Base-by-base conservation (phyloP, 345 rosid species). In the Lumnitzera racemosa region DNA sequence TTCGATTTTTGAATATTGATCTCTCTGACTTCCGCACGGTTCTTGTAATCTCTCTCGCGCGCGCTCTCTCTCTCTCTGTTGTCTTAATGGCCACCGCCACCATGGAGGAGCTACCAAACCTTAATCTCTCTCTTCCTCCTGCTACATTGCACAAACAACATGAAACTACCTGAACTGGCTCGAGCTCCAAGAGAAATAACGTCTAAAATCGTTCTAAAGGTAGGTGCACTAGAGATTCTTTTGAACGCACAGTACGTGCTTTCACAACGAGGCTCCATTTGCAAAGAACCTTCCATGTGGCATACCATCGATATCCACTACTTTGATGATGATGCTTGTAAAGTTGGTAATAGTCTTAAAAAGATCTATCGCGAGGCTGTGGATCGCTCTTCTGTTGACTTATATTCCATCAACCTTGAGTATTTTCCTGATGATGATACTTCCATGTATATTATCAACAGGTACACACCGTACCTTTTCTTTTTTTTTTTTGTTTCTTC, bases 241-340 rank as follows among this genome's bases (percentile, higher is more conserved):
- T 53, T 47, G 53, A 79, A 43, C 16, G 88, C 71, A 2, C 79
- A 82, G 59, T 23, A 3, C 4, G 96, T 88, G 29, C 83, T 92
- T 70, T 51, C 72, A 17, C 62, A 76, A 24, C 83, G 91, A 86
- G 70, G 75, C 24, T 16, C 27, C 47, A 50, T 83, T 62, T 76
- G 72, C 74, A 67, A 17, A 65, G 83, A 85, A 2, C 88, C 88
- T 0, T 63, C 63, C 11, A 68, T 80, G 74, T 85, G 88, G 81
- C 66, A 74, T 10, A 51, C 59, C 54, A 73, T 86, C 61, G 80
- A 81, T 54, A 71, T 83, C 71, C 55, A 11, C 29, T 55, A 61
- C 31, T 59, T 20, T n/a, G n/a, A n/a, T n/a, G n/a, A n/a, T n/a
- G n/a, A n/a, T n/a, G n/a, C n/a, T n/a, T n/a, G n/a, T n/a, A n/a